These are phyloP conservation scores for Hymenoscyphus repandus DNA, from an alignment of 2,329 filamentous ascomycete genomes.

Conservation along the genomic window DNA sequence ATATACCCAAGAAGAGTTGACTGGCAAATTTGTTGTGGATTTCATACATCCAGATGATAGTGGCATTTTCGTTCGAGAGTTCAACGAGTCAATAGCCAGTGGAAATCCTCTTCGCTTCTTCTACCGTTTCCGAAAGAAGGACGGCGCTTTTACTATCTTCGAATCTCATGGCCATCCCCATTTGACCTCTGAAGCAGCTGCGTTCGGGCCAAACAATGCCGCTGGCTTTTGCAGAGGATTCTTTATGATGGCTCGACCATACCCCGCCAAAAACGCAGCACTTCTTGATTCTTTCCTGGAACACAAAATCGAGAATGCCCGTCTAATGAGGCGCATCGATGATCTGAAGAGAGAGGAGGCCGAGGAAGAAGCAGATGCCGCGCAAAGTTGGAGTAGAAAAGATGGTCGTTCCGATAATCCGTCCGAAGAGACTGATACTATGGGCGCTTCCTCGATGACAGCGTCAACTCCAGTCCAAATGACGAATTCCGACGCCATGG, in stretches of 20 bases:
- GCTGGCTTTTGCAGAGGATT: slow-evolving; percentile 77
- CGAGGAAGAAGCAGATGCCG: slow-evolving; percentile 66
- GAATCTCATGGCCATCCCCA: slow-evolving; percentile 93
- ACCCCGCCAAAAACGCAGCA: slow-evolving; percentile 80
- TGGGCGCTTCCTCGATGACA: slow-evolving; percentile 28
- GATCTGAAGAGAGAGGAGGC: slow-evolving; percentile 82
- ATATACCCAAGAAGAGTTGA: slow-evolving; percentile 64
- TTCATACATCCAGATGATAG: slow-evolving; percentile 83
- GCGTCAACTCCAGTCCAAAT: slow-evolving; percentile 29
- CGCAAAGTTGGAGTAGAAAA: slow-evolving; percentile 54
- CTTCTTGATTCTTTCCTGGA: slow-evolving; percentile 90
- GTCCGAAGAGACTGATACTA: slow-evolving; percentile 37
- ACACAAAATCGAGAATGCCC: slow-evolving; percentile 94
- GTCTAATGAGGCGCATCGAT: slow-evolving; percentile 75
- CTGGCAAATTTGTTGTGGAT: slow-evolving; percentile 72
- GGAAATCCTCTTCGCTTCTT: slow-evolving; percentile 79
- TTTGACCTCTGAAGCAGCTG: slow-evolving; percentile 63
- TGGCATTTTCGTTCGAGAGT: slow-evolving; percentile 75
- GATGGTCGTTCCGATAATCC: slow-evolving; percentile 48
- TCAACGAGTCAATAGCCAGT: slow-evolving; percentile 82
- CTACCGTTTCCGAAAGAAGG: slow-evolving; percentile 74
- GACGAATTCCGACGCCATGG: slow-evolving; percentile 38
- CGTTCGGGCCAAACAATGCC: slow-evolving; percentile 57
- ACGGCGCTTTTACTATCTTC: slow-evolving; percentile 72
- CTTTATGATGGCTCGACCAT: slow-evolving; percentile 88